Evolutionary conservation across 2,329 filamentous ascomycete genomes (phyloP).

Genomic region (Botrytis squamosa): DNA sequence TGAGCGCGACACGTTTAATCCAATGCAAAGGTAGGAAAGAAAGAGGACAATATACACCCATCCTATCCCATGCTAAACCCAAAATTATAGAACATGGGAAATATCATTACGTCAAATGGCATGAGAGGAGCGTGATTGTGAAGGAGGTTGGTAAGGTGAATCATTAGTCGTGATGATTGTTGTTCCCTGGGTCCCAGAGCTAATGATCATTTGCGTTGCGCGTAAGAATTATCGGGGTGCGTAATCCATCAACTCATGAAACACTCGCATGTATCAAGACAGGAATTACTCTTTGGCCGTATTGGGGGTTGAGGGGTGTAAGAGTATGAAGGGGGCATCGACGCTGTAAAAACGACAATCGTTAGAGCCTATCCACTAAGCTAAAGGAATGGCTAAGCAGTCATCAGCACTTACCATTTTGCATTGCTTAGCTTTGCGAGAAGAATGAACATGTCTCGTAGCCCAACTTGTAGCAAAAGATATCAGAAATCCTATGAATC

Average conservation of each 20-base stretch:
- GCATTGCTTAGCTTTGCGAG: background rate
- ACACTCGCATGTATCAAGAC: background rate
- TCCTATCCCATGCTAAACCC: background rate
- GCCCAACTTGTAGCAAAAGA: slow-evolving; percentile 29
- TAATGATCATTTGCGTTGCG: background rate
- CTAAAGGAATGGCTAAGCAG: background rate
- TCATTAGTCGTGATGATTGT: background rate
- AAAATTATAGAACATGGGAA: background rate
- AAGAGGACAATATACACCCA: background rate
- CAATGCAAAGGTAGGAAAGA: background rate
- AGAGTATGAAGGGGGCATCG: slow-evolving; percentile 13
- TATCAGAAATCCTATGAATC: slow-evolving; percentile 30
- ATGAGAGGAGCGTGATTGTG: background rate
- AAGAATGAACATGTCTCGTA: slow-evolving; percentile 23
- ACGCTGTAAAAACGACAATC: background rate
- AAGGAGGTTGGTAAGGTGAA: background rate
- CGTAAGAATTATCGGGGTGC: background rate
- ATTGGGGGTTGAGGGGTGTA: background rate
- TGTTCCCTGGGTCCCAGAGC: background rate
- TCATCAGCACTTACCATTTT: slow-evolving; percentile 7
- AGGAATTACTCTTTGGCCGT: background rate
- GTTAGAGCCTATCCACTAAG: background rate
- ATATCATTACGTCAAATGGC: background rate
- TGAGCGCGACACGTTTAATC: background rate
- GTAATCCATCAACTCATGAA: background rate